A percentile compares a stretch with the other conserved stretches of the same genome.
Evolutionary conservation across 208 protist species (phyloP).

Genomic region (Leishmania major): DNA sequence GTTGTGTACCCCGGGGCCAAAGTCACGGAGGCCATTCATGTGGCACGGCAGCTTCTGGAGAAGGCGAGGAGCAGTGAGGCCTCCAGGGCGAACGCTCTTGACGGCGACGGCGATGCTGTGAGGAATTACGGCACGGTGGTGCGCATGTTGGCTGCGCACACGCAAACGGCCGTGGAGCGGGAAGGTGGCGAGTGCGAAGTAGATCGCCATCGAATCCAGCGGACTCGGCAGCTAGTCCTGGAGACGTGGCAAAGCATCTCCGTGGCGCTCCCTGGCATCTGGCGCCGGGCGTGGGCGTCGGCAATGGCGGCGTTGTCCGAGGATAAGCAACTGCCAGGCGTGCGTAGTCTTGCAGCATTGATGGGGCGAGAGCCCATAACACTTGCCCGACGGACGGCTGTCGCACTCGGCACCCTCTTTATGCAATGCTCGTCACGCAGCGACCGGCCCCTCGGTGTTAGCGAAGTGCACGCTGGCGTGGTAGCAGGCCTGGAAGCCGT

Average conservation of each 20-base stretch:
- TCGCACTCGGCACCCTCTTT: not conserved
- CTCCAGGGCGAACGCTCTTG: not conserved
- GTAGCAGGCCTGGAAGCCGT: not conserved
- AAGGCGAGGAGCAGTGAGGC: not conserved
- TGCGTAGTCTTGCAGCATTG: not conserved
- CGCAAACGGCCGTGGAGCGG: not conserved
- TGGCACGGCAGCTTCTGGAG: not conserved
- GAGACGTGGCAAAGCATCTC: constrained; percentile 8
- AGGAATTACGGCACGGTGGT: not conserved
- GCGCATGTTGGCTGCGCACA: not conserved
- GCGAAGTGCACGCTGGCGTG: not conserved
- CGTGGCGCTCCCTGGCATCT: not conserved
- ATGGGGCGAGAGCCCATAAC: not conserved
- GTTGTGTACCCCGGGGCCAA: not conserved
- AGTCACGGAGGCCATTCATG: not conserved
- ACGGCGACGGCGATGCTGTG: not conserved
- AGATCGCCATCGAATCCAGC: not conserved
- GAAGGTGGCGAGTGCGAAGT: not conserved
- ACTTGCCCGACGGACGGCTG: not conserved
- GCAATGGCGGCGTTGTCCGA: not conserved
- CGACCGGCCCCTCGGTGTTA: not conserved
- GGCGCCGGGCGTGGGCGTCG: constrained; percentile 9
- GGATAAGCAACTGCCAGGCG: not conserved
- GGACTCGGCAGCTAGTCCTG: not conserved
- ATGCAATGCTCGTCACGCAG: not conserved